These are phyloP conservation scores for Entonaema liquescens DNA, from an alignment of 495 filamentous ascomycete genomes.

Conservation along the genomic window DNA sequence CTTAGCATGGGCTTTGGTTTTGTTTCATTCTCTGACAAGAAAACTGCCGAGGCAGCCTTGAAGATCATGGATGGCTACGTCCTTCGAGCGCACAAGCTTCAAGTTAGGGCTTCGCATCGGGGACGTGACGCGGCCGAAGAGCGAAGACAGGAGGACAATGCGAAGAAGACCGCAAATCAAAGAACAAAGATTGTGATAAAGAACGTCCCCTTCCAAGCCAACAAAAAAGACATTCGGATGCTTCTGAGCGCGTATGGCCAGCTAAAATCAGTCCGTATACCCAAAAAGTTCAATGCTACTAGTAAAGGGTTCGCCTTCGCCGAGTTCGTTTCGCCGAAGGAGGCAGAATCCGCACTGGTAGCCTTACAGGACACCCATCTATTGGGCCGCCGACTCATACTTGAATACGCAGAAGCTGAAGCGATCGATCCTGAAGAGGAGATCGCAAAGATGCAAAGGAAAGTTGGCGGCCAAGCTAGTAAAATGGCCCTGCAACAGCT, in stretches of 20 bases:
- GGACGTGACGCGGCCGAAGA: slow-evolving; percentile 88
- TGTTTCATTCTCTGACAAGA: slow-evolving; percentile 81
- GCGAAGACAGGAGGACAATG: slow-evolving; percentile 76
- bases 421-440: slow-evolving; percentile 92
- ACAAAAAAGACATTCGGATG: slow-evolving; percentile 86
- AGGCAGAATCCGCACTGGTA: slow-evolving; percentile 92
- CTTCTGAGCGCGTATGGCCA: slow-evolving; percentile 91
- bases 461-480: slow-evolving; percentile 85
- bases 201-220: slow-evolving; percentile 95
- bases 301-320: slow-evolving; percentile 96
- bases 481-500: slow-evolving; percentile 89
- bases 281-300: slow-evolving; percentile 88
- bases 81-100: slow-evolving; percentile 84
- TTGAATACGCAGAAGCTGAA: slow-evolving; percentile 89
- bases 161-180: slow-evolving; percentile 73
- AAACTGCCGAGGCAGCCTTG: slow-evolving; percentile 78
- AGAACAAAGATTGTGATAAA: slow-evolving; percentile 96
- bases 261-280: slow-evolving; percentile 88
- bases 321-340: slow-evolving; percentile 89
- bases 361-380: slow-evolving; percentile 93
- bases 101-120: slow-evolving; percentile 84
- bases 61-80: slow-evolving; percentile 85
- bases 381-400: slow-evolving; percentile 82
- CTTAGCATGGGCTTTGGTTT: slow-evolving; percentile 98
- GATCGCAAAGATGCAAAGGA: slow-evolving; percentile 94